These are phyloP conservation scores for Eremomyces bilateralis DNA, from an alignment of 495 filamentous ascomycete species.

Conservation along the genomic window DNA sequence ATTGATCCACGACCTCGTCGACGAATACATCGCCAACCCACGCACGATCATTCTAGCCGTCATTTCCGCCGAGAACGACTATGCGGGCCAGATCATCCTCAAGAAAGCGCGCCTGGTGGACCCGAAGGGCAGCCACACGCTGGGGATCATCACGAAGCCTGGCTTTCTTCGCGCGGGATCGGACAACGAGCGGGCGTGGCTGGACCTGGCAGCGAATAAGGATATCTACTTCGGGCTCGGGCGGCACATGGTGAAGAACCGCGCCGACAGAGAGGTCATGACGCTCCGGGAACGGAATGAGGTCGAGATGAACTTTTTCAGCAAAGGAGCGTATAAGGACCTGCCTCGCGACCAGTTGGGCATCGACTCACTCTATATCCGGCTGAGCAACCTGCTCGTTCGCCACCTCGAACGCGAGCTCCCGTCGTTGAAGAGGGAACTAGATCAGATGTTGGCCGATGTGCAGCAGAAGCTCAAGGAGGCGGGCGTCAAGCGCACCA, in stretches of 20 bases:
- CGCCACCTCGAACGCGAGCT: constrained; percentile 16
- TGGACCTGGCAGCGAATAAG: constrained; percentile 35
- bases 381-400: constrained; percentile 13
- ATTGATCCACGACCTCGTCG: constrained; percentile 28
- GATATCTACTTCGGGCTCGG: constrained; percentile 40
- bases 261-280: constrained; percentile 10
- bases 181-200: constrained; percentile 26
- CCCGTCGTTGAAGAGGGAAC: constrained; percentile 10
- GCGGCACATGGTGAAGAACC: constrained; percentile 49
- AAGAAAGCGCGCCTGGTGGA: constrained; percentile 23
- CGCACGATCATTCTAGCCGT: constrained; percentile 37
- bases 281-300: constrained; percentile 25
- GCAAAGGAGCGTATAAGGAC: constrained; percentile 8
- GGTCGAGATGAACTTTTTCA: constrained; percentile 23
- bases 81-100: constrained; percentile 25
- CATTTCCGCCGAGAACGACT: constrained; percentile 29
- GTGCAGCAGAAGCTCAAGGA: neutral
- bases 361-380: constrained; percentile 12
- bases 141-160: constrained; percentile 39
- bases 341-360: constrained; percentile 11
- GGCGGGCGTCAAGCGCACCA: constrained; percentile 9
- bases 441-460: constrained; percentile 7
- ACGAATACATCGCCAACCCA: constrained; percentile 33
- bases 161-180: constrained; percentile 26
- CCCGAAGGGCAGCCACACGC: constrained; percentile 24